phyloP scores from a whole-genome alignment of 164 flowering plant species.

The Aristolochia fimbriata region DNA sequence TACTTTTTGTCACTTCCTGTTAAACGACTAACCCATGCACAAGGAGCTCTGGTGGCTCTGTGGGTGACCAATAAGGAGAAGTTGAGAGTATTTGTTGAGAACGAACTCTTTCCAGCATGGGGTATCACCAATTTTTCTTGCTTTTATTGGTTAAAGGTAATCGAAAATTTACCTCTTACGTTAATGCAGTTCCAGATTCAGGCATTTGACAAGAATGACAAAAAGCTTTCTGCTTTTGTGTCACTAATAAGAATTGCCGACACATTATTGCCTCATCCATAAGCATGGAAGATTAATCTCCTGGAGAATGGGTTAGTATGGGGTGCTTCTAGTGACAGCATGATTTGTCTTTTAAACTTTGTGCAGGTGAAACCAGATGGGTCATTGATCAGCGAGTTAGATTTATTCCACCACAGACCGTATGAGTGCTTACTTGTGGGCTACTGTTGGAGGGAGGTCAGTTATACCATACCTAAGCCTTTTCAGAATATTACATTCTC shows the following conservation, averaged over 20 bases:
- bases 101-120: slow-evolving; percentile 83
- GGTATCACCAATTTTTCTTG: slow-evolving; percentile 50
- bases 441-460: slow-evolving; percentile 42
- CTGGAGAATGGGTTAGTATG: too few species aligned
- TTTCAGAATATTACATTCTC: not conserved
- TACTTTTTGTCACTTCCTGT: slow-evolving; percentile 77
- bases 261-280: too few species aligned
- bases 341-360: not conserved
- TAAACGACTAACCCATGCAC: slow-evolving; percentile 56
- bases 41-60: slow-evolving; percentile 82
- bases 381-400: slow-evolving; percentile 66
- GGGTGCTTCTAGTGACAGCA: too few species aligned
- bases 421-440: slow-evolving; percentile 90
- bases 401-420: slow-evolving; percentile 88
- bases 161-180: not conserved
- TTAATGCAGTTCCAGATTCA: too few species aligned
- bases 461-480: slow-evolving; percentile 1
- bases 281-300: too few species aligned
- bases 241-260: too few species aligned
- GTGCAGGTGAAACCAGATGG: slow-evolving; percentile 77
- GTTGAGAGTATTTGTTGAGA: slow-evolving; percentile 61
- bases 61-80: slow-evolving; percentile 98
- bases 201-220: too few species aligned
- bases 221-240: too few species aligned
- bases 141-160: slow-evolving; percentile 80